Conservation (phyloP, 2,329 filamentous ascomycete genomes). For the Diaporthe ampelina region DNA sequence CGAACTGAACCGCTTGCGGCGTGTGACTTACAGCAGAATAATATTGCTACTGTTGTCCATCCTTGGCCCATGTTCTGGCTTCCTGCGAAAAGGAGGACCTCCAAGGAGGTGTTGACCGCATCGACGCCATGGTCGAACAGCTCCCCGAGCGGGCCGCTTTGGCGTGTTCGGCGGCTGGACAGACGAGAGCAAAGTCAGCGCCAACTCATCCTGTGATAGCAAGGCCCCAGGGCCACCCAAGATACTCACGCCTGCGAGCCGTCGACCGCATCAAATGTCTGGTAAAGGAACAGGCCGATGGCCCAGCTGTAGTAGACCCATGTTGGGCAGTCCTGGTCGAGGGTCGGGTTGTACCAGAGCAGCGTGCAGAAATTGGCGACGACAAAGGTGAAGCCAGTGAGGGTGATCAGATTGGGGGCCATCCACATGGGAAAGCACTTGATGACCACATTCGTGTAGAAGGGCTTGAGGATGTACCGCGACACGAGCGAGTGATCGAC, state of each 20-base stretch:
- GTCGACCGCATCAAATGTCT: slow-evolving; percentile 98
- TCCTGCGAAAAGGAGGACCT: slow-evolving; percentile 91
- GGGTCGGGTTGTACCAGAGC: slow-evolving; percentile 94
- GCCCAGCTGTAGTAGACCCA: slow-evolving; percentile 98
- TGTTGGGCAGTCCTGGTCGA: slow-evolving; percentile 91
- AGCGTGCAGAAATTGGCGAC: slow-evolving; percentile 90
- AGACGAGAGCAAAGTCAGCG: slow-evolving; percentile 37
- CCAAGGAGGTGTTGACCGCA: slow-evolving; percentile 94
- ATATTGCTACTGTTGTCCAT: slow-evolving; percentile 86
- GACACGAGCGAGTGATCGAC: slow-evolving; percentile 93
- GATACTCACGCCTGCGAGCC: slow-evolving; percentile 88
- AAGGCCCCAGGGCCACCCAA: neutral
- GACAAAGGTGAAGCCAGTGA: slow-evolving; percentile 92
- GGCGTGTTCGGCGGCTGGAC: slow-evolving; percentile 82
- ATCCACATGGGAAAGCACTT: slow-evolving; percentile 95
- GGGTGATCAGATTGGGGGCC: slow-evolving; percentile 90
- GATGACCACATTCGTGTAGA: slow-evolving; percentile 96
- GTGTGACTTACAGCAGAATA: slow-evolving; percentile 80
- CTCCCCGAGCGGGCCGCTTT: slow-evolving; percentile 94
- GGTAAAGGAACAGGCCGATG: slow-evolving; percentile 91
- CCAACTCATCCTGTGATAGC: neutral
- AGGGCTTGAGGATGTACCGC: slow-evolving; percentile 95
- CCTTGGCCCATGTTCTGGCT: slow-evolving; percentile 94
- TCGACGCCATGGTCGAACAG: slow-evolving; percentile 98
- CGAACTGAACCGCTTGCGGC: neutral